phyloP scores from a whole-genome alignment of 495 filamentous ascomycete genomes.

The Penicillium alfredii region DNA sequence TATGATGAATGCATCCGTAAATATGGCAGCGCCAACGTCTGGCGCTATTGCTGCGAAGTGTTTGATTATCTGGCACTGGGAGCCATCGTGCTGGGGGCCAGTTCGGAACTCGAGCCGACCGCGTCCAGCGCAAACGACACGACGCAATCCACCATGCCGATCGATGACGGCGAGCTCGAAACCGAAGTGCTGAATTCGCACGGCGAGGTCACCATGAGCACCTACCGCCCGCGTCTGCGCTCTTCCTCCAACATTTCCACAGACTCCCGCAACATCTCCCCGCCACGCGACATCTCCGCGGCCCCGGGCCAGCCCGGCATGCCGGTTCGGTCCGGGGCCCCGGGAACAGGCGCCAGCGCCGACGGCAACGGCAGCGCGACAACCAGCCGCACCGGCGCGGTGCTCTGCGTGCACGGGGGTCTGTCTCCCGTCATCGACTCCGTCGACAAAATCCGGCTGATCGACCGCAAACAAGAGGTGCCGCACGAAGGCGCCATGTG shows the following conservation, averaged over 20 bases:
- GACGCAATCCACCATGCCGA: slow-evolving; percentile 39
- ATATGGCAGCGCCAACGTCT: slow-evolving; percentile 95
- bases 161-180: slow-evolving; percentile 68
- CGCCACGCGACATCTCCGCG: slow-evolving; percentile 43
- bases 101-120: slow-evolving; percentile 59
- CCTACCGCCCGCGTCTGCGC: slow-evolving; percentile 47
- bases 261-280: slow-evolving; percentile 37
- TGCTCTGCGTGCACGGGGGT: slow-evolving; percentile 94
- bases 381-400: slow-evolving; percentile 65
- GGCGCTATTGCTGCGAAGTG: slow-evolving; percentile 97
- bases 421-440: slow-evolving; percentile 86
- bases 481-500: slow-evolving; percentile 99
- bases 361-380: slow-evolving; percentile 51
- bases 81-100: slow-evolving; percentile 86
- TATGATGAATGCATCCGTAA: slow-evolving; percentile 98
- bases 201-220: slow-evolving; percentile 69
- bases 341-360: slow-evolving; percentile 71
- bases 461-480: slow-evolving; percentile 97
- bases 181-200: slow-evolving; percentile 84
- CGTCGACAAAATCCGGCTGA: slow-evolving; percentile 90
- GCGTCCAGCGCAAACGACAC: slow-evolving; percentile 37
- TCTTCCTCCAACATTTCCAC: slow-evolving; percentile 29
- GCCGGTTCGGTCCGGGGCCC: slow-evolving; percentile 55
- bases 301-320: slow-evolving; percentile 23
- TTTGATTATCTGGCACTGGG: slow-evolving; percentile 97